phyloP scores from a whole-genome alignment of 1,284 basidiomycete genomes.

The Trichosporon asahii region DNA sequence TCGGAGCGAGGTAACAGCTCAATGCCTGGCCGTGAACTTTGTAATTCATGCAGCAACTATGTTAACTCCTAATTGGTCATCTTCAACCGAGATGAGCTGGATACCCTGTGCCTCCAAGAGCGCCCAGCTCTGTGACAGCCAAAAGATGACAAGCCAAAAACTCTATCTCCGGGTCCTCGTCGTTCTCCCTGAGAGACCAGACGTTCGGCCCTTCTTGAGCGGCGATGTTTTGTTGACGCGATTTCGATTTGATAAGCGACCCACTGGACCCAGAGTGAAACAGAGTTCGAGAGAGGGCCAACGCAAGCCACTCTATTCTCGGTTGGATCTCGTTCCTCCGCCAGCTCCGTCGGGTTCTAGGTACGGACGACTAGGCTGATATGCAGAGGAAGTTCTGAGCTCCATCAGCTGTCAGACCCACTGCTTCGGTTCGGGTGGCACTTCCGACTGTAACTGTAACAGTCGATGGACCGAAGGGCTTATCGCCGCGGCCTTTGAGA shows the following conservation, averaged over 20 bases:
- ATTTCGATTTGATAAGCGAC: background rate
- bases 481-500: background rate
- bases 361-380: background rate
- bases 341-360: background rate
- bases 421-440: background rate
- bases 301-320: constrained; percentile 4
- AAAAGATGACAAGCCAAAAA: background rate
- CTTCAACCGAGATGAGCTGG: background rate
- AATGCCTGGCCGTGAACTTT: background rate
- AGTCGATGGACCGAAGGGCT: no score
- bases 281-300: background rate
- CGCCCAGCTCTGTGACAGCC: background rate
- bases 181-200: background rate
- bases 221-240: background rate
- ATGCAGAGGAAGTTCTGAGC: background rate
- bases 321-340: background rate
- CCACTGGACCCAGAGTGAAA: background rate
- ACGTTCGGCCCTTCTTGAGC: background rate
- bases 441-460: background rate
- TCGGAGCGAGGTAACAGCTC: background rate
- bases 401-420: background rate
- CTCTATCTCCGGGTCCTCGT: background rate
- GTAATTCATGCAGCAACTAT: background rate
- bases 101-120: background rate
- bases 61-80: background rate